Conservation (phyloP, 2,329 filamentous ascomycete species). For the Chaetoscypha palmicola region DNA sequence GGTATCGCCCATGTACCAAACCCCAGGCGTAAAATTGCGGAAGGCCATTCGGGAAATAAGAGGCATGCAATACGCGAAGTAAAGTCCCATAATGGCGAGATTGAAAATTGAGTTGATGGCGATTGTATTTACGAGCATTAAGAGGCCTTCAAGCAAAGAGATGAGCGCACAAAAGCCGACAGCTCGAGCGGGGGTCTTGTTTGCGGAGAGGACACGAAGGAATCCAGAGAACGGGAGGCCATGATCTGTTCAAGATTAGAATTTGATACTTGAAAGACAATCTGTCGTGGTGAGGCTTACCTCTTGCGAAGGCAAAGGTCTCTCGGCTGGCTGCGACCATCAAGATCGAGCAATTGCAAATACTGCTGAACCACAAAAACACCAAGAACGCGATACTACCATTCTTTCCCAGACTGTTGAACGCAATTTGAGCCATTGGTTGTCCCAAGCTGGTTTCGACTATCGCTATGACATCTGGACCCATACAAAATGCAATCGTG, state of each 20-base stretch:
- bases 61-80: conserved; percentile 32
- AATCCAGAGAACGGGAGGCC: conserved; percentile 28
- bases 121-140: conserved; percentile 31
- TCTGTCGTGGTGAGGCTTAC: conserved; percentile 8
- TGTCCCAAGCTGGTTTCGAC: conserved; percentile 42
- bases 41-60: conserved; percentile 27
- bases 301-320: conserved; percentile 29
- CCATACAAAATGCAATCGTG: conserved; percentile 50
- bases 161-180: conserved; percentile 26
- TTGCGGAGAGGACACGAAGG: conserved; percentile 25
- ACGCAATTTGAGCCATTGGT: conserved; percentile 51
- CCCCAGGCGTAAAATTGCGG: conserved; percentile 27
- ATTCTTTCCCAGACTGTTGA: conserved; percentile 47
- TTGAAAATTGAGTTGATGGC: conserved; percentile 32
- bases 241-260: conserved; percentile 20
- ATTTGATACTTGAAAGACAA: neutral
- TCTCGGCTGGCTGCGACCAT: conserved; percentile 30
- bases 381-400: conserved; percentile 37
- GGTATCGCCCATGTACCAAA: conserved; percentile 29
- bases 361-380: conserved; percentile 26
- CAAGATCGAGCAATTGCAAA: conserved; percentile 30
- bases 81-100: conserved; percentile 31
- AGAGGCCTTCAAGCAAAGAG: conserved; percentile 27
- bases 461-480: conserved; percentile 38
- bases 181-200: conserved; percentile 28